Percentiles rank a stretch among this genome's conserved stretches.
Conservation (phyloP, 2,329 filamentous ascomycete species). For the Xylaria sp. region DNA sequence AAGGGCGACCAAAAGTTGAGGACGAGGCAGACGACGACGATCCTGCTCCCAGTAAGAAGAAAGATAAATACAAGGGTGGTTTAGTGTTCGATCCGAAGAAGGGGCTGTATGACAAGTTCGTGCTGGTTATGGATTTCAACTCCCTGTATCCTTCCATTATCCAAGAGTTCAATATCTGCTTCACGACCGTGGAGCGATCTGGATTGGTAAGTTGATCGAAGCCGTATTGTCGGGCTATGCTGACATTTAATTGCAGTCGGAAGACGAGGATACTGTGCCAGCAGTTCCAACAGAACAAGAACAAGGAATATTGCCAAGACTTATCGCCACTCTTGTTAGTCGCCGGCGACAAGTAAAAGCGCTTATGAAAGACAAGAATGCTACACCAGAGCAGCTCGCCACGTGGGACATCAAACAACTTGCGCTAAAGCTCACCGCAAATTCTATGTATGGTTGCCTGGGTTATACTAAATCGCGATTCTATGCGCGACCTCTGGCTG, state of each 20-base stretch:
- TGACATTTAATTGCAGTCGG: conserved; percentile 60
- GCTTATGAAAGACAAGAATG: conserved; percentile 93
- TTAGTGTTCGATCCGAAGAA: conserved; percentile 98
- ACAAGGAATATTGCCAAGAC: conserved; percentile 85
- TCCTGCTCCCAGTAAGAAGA: conserved; percentile 84
- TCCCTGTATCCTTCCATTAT: conserved; percentile 98
- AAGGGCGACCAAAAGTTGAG: conserved; percentile 75
- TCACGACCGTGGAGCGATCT: conserved; percentile 90
- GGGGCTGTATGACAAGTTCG: conserved; percentile 96
- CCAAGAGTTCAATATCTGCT: conserved; percentile 99
- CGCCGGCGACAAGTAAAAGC: conserved; percentile 93
- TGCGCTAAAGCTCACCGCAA: conserved; percentile 95
- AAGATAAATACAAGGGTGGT: conserved; percentile 99
- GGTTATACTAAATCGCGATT: conserved; percentile 97
- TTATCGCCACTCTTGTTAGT: conserved; percentile 91
- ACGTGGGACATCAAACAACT: conserved; percentile 99
- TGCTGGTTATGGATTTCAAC: conserved; percentile 99
- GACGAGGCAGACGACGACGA: conserved; percentile 78
- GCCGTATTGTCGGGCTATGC: conserved; percentile 25
- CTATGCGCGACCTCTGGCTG: conserved; percentile 92
- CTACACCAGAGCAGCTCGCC: conserved; percentile 85
- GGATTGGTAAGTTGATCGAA: conserved; percentile 65
- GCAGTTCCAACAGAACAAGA: conserved; percentile 83
- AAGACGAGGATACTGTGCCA: conserved; percentile 88
- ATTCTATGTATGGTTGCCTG: conserved; percentile 99